Evolutionary conservation across 2,329 filamentous ascomycete genomes (phyloP), one percentile per base, ranked within the genome.

Genomic region (Aspergillus viridinutans): DNA sequence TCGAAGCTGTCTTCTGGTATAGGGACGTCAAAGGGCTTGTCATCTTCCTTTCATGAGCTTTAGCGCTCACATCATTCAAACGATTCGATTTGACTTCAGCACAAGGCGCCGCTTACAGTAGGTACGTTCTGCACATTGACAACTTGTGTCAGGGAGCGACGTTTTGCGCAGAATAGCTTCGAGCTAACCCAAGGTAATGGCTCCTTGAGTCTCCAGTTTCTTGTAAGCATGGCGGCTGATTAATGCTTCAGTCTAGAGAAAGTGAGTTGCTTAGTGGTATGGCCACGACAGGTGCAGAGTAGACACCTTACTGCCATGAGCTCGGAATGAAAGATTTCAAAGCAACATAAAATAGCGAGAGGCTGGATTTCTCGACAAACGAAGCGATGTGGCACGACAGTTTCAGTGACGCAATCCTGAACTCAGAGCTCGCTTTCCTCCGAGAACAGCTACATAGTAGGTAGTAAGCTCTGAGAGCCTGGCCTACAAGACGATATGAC

Each of bases 1-100:
- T 97, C 93, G 80, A 96, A 97, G 79, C 90, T 91, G 85, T 97
- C 92, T 76, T 96, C 90, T 74, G 90, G 92, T 73, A 97, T 87
- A 69, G 86, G 88, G 72, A 97, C 85, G 70, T 86, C 83, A 81
- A 97, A 97, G 64, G 85, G 84, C 81, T 93, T 88, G 70, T 96
- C 90, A 73, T 96, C 91, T 76, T 90, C 88, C 91, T 94, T 48
- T 26, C 5, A 14, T 6, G 23, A 20, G n/a, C 10, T 48, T 51
- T 52, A 49, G 38, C 32, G 1, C 14, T 25, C 21, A 10, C 9
- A 3, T 21, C 12, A 12, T 23, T 28, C 6, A 4, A 42, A 25
- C n/a, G 29, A 4, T 25, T 29, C 3, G 2, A 9, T 21, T 10
- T 29, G 12, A 26, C 12, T 26, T 9, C n/a, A 52, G 3, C 12